Evolutionary conservation across 345 rosid species (phyloP).

Genomic region (Gossypium raimondii): DNA sequence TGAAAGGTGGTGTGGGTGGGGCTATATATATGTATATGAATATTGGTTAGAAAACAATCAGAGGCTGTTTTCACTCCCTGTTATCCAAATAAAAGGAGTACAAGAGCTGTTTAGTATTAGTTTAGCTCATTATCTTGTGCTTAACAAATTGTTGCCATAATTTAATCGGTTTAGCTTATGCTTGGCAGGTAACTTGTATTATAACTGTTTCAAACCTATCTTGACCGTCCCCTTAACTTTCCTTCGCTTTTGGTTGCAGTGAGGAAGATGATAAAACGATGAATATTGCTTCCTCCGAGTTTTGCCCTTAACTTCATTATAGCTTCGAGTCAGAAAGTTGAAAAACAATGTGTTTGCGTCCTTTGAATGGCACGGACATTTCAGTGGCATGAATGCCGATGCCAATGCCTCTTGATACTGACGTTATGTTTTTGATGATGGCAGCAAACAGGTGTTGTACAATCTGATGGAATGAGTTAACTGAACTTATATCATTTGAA

Average conservation of each 20-base stretch:
- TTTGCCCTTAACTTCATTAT: background rate
- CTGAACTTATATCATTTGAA: background rate
- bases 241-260: conserved; percentile 9
- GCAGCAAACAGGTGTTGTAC: background rate
- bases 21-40: background rate
- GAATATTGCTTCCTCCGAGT: background rate
- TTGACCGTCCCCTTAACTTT: background rate
- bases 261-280: background rate
- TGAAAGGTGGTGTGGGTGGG: background rate
- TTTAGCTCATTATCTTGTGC: background rate
- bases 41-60: background rate
- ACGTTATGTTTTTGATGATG: background rate
- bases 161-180: background rate
- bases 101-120: background rate
- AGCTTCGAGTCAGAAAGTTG: background rate
- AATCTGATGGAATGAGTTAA: background rate
- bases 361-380: conserved; percentile 1
- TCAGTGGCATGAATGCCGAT: background rate
- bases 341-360: background rate
- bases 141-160: background rate
- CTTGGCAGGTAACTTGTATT: background rate
- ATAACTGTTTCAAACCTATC: background rate
- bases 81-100: background rate
- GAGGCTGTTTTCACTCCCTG: background rate
- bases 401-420: background rate